Conservation (phyloP, 2,329 filamentous ascomycete species). For the Eutypella sp. region DNA sequence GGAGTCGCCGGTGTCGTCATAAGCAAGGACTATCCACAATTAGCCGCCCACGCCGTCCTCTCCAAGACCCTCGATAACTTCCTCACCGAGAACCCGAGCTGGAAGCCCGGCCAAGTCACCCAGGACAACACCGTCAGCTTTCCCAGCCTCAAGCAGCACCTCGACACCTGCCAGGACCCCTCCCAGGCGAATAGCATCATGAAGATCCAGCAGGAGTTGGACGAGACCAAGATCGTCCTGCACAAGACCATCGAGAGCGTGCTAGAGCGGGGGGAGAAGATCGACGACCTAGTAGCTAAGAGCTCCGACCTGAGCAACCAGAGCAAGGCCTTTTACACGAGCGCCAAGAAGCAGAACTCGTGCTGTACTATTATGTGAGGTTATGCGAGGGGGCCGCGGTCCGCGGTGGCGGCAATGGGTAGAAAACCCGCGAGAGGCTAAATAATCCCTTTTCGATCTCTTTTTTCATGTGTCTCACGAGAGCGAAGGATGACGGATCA, state of each 20-base stretch:
- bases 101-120: conserved; percentile 55
- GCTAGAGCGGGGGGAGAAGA: conserved; percentile 90
- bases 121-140: conserved; percentile 44
- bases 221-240: conserved; percentile 94
- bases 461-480: no score
- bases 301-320: conserved; percentile 83
- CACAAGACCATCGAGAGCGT: conserved; percentile 94
- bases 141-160: conserved; percentile 74
- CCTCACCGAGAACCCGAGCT: conserved; percentile 66
- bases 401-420: background rate
- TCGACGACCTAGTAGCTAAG: conserved; percentile 90
- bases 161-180: conserved; percentile 74
- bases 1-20: conserved; percentile 75
- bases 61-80: conserved; percentile 88
- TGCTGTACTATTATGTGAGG: conserved; percentile 66
- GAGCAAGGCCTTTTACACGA: conserved; percentile 98
- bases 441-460: no score
- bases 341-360: conserved; percentile 75
- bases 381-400: background rate
- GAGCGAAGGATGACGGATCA: no score
- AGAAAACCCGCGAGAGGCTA: background rate
- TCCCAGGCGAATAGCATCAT: conserved; percentile 85
- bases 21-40: conserved; percentile 67
- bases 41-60: conserved; percentile 82
- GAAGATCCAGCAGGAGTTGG: conserved; percentile 93